These are phyloP conservation scores for Apiospora koreana DNA, from an alignment of 2,329 filamentous ascomycete genomes.

Conservation along the genomic window DNA sequence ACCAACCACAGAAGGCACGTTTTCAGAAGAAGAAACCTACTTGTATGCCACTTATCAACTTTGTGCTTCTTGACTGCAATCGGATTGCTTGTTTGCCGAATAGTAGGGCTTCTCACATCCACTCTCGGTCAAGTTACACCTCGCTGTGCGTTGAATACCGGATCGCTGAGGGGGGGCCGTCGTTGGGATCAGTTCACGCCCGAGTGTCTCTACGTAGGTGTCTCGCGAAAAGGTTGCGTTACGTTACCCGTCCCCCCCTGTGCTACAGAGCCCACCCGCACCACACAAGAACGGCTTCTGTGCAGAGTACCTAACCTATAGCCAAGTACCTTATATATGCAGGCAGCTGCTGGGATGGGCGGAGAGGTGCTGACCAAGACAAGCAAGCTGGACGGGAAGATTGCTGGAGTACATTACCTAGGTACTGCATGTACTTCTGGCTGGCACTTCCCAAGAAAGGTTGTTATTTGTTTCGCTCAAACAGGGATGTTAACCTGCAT, in stretches of 20 bases:
- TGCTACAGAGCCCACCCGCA: background rate
- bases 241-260: background rate
- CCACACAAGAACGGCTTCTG: background rate
- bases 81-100: background rate
- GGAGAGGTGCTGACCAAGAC: background rate
- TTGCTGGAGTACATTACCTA: too few relatives aligned
- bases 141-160: background rate
- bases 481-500: background rate
- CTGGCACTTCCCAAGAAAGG: background rate
- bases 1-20: background rate
- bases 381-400: background rate
- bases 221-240: background rate
- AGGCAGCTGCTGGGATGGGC: background rate
- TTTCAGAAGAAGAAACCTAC: background rate
- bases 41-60: too few relatives aligned
- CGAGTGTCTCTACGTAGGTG: background rate
- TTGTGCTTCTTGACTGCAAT: background rate
- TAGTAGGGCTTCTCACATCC: background rate
- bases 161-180: background rate
- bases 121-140: background rate
- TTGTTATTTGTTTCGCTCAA: background rate
- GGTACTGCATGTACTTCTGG: background rate
- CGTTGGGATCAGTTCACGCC: background rate
- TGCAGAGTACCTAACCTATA: background rate
- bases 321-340: background rate